These are phyloP conservation scores for Erysimum cheiranthoides DNA, from an alignment of 345 rosid genomes.

Conservation along the genomic window DNA sequence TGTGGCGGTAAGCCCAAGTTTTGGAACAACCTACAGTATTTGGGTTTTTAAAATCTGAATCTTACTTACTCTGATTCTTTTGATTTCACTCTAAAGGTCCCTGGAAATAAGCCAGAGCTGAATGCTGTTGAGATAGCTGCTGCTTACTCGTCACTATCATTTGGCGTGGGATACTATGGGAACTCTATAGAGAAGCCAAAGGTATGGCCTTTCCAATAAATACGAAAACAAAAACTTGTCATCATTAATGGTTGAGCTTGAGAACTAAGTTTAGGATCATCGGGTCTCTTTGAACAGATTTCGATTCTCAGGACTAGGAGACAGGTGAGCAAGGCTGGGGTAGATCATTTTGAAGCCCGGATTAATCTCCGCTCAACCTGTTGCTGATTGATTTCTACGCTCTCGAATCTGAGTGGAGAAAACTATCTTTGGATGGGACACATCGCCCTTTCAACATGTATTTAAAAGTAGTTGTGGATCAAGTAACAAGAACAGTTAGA, in stretches of 20 bases:
- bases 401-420: not conserved
- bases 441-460: not conserved
- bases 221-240: not conserved
- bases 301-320: conserved; percentile 67
- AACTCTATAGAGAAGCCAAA: conserved; percentile 81
- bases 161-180: conserved; percentile 93
- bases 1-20: conserved; percentile 49
- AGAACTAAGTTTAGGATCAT: conserved; percentile 14
- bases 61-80: conserved; percentile 1
- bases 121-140: conserved; percentile 93
- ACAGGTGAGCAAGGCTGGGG: conserved; percentile 45
- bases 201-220: conserved; percentile 48
- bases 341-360: conserved; percentile 88
- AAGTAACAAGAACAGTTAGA: not conserved
- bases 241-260: conserved; percentile 8
- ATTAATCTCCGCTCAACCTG: conserved; percentile 55
- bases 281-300: conserved; percentile 53
- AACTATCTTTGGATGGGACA: not conserved
- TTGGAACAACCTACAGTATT: conserved; percentile 3
- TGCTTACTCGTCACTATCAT: conserved; percentile 75
- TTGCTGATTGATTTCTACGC: conserved; percentile 12
- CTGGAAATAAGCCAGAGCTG: conserved; percentile 57
- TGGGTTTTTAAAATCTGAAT: not conserved
- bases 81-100: conserved; percentile 48
- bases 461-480: not conserved